Conservation (phyloP, 2,329 filamentous ascomycete species). For the Penicillium sp. region DNA sequence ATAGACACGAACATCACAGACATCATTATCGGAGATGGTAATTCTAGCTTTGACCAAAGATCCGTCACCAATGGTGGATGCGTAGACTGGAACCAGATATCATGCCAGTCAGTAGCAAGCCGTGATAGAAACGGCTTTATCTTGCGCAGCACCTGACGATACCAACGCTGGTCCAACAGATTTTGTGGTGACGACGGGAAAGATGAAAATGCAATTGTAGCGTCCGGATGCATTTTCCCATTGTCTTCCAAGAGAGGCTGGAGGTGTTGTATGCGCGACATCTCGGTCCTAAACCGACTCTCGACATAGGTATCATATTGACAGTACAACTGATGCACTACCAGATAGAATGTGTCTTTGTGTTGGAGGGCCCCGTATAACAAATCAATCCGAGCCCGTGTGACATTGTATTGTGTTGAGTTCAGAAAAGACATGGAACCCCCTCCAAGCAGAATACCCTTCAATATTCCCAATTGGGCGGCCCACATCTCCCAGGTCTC, state of each 20-base stretch:
- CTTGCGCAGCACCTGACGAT: slow-evolving; percentile 30
- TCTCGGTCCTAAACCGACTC: slow-evolving; percentile 24
- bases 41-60: background rate
- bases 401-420: background rate
- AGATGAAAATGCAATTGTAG: slow-evolving; percentile 9
- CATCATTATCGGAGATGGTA: slow-evolving; percentile 4
- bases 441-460: background rate
- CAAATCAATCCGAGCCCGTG: slow-evolving; percentile 49
- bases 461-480: background rate
- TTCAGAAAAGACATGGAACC: background rate
- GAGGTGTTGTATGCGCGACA: background rate
- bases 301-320: slow-evolving; percentile 44
- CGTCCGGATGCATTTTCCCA: background rate
- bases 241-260: slow-evolving; percentile 7
- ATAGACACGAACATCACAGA: slow-evolving; percentile 8
- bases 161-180: slow-evolving; percentile 31
- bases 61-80: background rate
- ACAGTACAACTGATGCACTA: slow-evolving; percentile 64
- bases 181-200: slow-evolving; percentile 43
- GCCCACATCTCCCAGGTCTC: slow-evolving; percentile 16
- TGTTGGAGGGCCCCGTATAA: slow-evolving; percentile 54
- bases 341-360: slow-evolving; percentile 61
- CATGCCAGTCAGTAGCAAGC: slow-evolving; percentile 45
- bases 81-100: slow-evolving; percentile 16
- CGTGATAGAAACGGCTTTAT: slow-evolving; percentile 48